These are phyloP conservation scores for Salicornia ramosissima DNA, from an alignment of 148 eudicot genomes.

Conservation along the genomic window DNA sequence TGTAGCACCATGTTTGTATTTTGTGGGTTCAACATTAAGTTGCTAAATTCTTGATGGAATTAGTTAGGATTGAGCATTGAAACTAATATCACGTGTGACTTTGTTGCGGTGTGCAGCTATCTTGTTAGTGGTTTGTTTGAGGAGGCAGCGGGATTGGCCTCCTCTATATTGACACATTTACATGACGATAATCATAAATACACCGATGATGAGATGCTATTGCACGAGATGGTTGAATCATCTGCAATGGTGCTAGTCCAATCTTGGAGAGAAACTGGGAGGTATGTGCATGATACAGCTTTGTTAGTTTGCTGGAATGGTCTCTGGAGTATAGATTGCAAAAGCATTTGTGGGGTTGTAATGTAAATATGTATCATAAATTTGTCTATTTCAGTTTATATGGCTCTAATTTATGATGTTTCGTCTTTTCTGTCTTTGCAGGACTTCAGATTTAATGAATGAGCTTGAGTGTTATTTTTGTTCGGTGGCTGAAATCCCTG, in stretches of 20 bases:
- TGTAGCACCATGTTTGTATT: neutral
- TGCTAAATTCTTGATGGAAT: too few relatives aligned
- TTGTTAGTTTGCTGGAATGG: conserved; percentile 4
- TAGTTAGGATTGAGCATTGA: neutral
- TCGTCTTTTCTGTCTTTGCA: conserved; percentile 20
- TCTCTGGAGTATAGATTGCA: neutral
- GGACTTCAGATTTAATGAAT: conserved; percentile 56
- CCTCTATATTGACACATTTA: conserved; percentile 45
- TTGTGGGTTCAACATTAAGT: neutral
- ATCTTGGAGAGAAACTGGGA: conserved; percentile 52
- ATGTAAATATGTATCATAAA: too few relatives aligned
- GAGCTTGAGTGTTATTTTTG: conserved; percentile 54
- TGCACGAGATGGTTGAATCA: conserved; percentile 65
- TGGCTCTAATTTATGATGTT: neutral
- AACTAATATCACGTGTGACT: conserved; percentile 1
- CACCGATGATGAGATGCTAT: conserved; percentile 24
- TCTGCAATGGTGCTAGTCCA: conserved; percentile 83
- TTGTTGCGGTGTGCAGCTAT: conserved; percentile 43
- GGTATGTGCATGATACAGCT: conserved; percentile 27
- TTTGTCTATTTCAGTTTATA: neutral
- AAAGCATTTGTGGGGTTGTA: too few relatives aligned
- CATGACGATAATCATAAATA: conserved; percentile 16
- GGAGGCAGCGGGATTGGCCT: conserved; percentile 53
- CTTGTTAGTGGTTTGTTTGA: conserved; percentile 73
- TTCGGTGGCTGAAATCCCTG: conserved; percentile 57